Evolutionary conservation across 2,329 filamentous ascomycete species (phyloP).

Genomic region (Teratosphaeria viscida): DNA sequence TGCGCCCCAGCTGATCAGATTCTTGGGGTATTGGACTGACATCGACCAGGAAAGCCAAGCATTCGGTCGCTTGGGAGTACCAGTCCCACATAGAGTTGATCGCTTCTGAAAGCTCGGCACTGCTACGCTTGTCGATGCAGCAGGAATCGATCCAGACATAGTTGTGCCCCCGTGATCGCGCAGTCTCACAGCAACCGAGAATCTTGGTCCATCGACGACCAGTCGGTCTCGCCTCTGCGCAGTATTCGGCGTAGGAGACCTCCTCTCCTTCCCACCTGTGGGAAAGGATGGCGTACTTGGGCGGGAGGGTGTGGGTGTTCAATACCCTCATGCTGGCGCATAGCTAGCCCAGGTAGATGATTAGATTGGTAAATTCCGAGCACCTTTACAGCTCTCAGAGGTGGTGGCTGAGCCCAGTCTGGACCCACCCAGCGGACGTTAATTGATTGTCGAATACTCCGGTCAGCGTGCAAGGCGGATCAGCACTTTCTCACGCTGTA

Average conservation of each 20-base stretch:
- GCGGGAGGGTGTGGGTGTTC: neutral
- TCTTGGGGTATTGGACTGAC: neutral
- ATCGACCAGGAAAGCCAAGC: neutral
- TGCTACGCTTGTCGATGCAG: conserved; percentile 11
- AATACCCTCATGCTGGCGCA: neutral
- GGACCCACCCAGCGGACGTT: neutral
- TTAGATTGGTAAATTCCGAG: too few species aligned
- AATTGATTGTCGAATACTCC: neutral
- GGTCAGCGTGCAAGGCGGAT: neutral
- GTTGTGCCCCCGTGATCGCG: neutral
- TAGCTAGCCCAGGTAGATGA: neutral
- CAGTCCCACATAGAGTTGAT: conserved; percentile 5
- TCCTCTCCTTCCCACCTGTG: conserved; percentile 14
- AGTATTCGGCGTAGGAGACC: neutral
- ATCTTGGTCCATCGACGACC: neutral
- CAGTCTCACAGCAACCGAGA: neutral
- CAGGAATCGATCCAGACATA: conserved; percentile 16
- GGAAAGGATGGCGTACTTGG: conserved; percentile 15
- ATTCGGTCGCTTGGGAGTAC: neutral
- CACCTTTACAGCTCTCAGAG: too few species aligned
- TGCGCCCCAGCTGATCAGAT: neutral
- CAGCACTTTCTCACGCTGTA: neutral
- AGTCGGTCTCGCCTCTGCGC: too few species aligned
- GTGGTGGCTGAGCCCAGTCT: neutral
- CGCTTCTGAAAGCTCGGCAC: conserved; percentile 4